These are phyloP conservation scores for Pisolithus sp. DNA, from an alignment of 768 basidiomycete genomes.

Conservation along the genomic window DNA sequence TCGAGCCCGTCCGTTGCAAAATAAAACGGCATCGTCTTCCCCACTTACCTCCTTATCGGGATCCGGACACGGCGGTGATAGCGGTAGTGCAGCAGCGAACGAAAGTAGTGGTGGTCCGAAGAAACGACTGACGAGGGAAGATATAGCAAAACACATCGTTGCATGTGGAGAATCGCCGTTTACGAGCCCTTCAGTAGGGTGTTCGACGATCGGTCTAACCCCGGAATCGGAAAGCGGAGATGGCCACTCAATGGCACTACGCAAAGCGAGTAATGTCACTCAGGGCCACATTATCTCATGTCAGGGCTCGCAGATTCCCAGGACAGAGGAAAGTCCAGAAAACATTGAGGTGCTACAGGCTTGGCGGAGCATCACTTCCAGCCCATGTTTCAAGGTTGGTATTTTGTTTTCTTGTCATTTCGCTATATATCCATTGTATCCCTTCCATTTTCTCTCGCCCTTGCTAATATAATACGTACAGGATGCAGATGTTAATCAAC, in stretches of 20 bases:
- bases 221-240: not conserved
- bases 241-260: constrained; percentile 9
- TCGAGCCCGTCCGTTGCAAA: constrained; percentile 1
- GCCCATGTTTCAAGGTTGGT: constrained; percentile 71
- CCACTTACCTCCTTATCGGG: constrained; percentile 21
- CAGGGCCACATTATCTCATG: constrained; percentile 57
- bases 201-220: constrained; percentile 18
- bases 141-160: constrained; percentile 45
- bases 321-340: constrained; percentile 59
- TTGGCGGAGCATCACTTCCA: constrained; percentile 69
- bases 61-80: constrained; percentile 29
- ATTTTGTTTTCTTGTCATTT: not conserved
- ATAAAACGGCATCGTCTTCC: constrained; percentile 13
- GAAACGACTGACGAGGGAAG: constrained; percentile 36
- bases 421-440: too few species aligned
- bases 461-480: constrained; percentile 22
- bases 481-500: constrained; percentile 72
- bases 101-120: constrained; percentile 23
- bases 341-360: constrained; percentile 76
- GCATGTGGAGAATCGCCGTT: constrained; percentile 60
- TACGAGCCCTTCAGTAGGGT: constrained; percentile 16
- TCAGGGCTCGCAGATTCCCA: constrained; percentile 61
- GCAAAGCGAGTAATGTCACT: constrained; percentile 39
- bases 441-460: too few species aligned
- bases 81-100: not conserved